These are phyloP conservation scores for Penicillium sp. DNA, from an alignment of 2,329 filamentous ascomycete species.

Conservation along the genomic window DNA sequence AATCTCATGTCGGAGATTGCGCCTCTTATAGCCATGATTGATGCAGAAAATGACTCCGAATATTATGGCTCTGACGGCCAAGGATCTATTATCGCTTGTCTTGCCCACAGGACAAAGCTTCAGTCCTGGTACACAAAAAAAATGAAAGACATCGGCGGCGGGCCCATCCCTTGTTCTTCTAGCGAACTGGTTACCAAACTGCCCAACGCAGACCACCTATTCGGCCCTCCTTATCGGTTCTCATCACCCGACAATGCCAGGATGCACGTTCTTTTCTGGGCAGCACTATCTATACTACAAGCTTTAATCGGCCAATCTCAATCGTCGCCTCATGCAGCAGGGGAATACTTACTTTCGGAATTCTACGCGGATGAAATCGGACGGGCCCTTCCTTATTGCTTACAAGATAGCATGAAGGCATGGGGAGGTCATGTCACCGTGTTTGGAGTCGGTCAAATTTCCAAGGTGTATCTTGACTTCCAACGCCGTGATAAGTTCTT, in stretches of 20 bases:
- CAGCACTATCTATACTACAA: slow-evolving; percentile 7
- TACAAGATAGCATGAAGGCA: slow-evolving; percentile 1
- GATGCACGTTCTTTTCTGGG: slow-evolving; percentile 1
- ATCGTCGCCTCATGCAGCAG: not conserved
- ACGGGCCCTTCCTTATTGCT: slow-evolving; percentile 3
- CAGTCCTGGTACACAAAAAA: slow-evolving; percentile 1
- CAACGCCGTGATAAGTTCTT: slow-evolving; percentile 1
- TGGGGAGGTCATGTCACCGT: slow-evolving; percentile 3
- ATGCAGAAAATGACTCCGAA: not conserved
- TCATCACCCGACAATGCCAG: slow-evolving; percentile 4
- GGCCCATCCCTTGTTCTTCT: not conserved
- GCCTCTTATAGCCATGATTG: not conserved
- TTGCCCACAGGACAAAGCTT: slow-evolving; percentile 1
- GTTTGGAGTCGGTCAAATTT: slow-evolving; percentile 2
- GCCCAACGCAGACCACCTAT: not conserved
- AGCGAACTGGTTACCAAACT: not conserved
- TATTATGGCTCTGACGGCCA: not conserved
- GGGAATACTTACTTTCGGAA: slow-evolving; percentile 4
- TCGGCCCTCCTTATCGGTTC: slow-evolving; percentile 6
- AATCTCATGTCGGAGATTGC: slow-evolving; percentile 1
- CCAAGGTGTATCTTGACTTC: slow-evolving; percentile 6
- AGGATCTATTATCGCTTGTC: not conserved
- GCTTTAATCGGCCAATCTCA: not conserved
- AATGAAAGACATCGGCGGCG: not conserved
- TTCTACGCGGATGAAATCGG: slow-evolving; percentile 7